Evolutionary conservation across 2,329 filamentous ascomycete species (phyloP).

Genomic region (Thermoascus crustaceus): DNA sequence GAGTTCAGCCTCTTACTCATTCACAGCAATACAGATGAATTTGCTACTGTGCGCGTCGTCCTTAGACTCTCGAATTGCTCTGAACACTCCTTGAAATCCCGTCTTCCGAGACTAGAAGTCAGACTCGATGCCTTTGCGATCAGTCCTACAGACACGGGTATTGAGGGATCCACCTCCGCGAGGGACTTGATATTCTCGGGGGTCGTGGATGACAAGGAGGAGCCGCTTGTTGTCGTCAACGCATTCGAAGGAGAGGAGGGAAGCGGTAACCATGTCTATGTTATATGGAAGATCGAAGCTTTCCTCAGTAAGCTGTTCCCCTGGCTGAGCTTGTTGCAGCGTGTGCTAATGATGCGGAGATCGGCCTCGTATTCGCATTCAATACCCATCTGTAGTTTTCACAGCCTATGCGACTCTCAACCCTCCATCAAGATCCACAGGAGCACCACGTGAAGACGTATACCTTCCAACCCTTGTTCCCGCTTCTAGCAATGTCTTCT

Average conservation of each 20-base stretch:
- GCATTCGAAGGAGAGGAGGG: constrained; percentile 33
- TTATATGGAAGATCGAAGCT: constrained; percentile 38
- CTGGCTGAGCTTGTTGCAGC: not conserved
- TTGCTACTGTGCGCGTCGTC: constrained; percentile 43
- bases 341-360: constrained; percentile 17
- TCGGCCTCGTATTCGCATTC: constrained; percentile 44
- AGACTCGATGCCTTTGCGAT: constrained; percentile 43
- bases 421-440: constrained; percentile 32
- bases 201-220: constrained; percentile 28
- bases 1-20: constrained; percentile 41
- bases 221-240: constrained; percentile 39
- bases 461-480: constrained; percentile 49
- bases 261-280: constrained; percentile 32
- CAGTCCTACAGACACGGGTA: constrained; percentile 32
- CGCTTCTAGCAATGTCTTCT: constrained; percentile 50
- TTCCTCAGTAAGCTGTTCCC: constrained; percentile 29
- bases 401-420: constrained; percentile 41
- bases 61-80: constrained; percentile 45
- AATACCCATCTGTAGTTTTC: constrained; percentile 50
- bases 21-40: constrained; percentile 45
- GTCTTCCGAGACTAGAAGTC: constrained; percentile 42
- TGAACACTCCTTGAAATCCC: constrained; percentile 39
- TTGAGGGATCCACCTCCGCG: constrained; percentile 29
- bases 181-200: constrained; percentile 38
- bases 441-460: constrained; percentile 36